Percentiles rank a stretch among this genome's conserved stretches.
Conservation (phyloP, 2,329 filamentous ascomycete species). For the Pyrenophora graminea region DNA sequence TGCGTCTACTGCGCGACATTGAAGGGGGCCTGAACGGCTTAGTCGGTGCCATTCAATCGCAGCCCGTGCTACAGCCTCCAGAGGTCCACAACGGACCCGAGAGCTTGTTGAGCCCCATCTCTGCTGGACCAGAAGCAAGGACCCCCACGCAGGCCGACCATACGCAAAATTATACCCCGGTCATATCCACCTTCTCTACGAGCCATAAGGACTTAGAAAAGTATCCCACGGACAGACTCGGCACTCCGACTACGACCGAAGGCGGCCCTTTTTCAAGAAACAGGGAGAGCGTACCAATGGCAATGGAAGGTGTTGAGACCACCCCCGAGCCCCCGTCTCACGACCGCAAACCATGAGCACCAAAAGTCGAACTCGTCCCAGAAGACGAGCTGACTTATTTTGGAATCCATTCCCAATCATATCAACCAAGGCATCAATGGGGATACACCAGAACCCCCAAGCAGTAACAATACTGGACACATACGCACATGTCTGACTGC, state of each 20-base stretch:
- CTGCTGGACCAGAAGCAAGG: conserved; percentile 44
- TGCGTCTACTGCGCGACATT: conserved; percentile 87
- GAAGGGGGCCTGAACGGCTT: conserved; percentile 73
- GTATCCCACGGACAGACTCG: conserved; percentile 50
- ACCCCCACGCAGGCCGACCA: conserved; percentile 48
- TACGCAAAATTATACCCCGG: conserved; percentile 46
- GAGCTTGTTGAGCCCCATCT: conserved; percentile 40
- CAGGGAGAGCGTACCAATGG: conserved; percentile 18
- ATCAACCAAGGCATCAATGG: too few species aligned
- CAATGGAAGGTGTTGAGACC: conserved; percentile 35
- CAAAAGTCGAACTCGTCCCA: background rate
- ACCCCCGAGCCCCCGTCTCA: conserved; percentile 20
- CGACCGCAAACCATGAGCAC: conserved; percentile 18
- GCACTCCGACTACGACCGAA: conserved; percentile 42
- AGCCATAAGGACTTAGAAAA: conserved; percentile 56
- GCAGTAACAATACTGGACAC: too few species aligned
- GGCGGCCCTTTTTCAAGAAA: conserved; percentile 23
- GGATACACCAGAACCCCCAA: too few species aligned
- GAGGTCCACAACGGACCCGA: conserved; percentile 31
- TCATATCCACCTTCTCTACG: conserved; percentile 58
- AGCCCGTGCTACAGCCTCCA: conserved; percentile 11
- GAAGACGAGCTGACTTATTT: background rate
- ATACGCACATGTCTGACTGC: too few species aligned
- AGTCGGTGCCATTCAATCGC: conserved; percentile 35
- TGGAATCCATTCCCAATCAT: background rate